phyloP scores from a whole-genome alignment of 2,329 filamentous ascomycete species.

The Fusarium papillatum region DNA sequence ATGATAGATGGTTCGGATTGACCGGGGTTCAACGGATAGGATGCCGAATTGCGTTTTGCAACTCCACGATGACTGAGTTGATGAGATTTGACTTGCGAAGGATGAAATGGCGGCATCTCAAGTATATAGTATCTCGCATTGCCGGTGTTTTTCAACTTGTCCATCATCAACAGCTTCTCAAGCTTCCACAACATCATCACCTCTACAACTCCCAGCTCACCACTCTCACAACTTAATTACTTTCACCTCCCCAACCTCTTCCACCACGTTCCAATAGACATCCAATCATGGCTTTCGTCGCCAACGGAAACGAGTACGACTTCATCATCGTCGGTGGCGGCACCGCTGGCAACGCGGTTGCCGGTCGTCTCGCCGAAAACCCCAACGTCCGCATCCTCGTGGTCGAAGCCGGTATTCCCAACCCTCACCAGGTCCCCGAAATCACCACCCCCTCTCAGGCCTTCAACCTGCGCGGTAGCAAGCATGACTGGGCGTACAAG shows the following conservation, averaged over 20 bases:
- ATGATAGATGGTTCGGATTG: neutral
- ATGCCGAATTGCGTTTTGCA: neutral
- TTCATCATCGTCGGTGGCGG: constrained; percentile 38
- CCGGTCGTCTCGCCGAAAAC: constrained; percentile 51
- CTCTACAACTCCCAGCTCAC: neutral
- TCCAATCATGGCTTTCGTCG: neutral
- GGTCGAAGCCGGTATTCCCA: constrained; percentile 62
- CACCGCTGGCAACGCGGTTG: constrained; percentile 51
- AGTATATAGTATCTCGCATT: neutral
- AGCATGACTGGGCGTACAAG: constrained; percentile 73
- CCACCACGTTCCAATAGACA: neutral
- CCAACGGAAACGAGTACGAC: neutral
- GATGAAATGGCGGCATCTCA: neutral
- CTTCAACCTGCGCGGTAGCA: constrained; percentile 65
- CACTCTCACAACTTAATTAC: neutral
- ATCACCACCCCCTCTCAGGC: constrained; percentile 66
- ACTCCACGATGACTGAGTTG: neutral
- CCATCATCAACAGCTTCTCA: neutral
- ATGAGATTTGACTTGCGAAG: neutral
- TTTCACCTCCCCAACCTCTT: neutral
- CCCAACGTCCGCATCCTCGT: constrained; percentile 57
- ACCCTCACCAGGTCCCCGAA: constrained; percentile 62
- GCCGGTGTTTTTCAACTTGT: neutral
- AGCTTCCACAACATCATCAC: neutral
- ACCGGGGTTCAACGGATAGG: neutral